These are phyloP conservation scores for Forsythia viridissima DNA, from an alignment of 257 asterid genomes.

Conservation along the genomic window DNA sequence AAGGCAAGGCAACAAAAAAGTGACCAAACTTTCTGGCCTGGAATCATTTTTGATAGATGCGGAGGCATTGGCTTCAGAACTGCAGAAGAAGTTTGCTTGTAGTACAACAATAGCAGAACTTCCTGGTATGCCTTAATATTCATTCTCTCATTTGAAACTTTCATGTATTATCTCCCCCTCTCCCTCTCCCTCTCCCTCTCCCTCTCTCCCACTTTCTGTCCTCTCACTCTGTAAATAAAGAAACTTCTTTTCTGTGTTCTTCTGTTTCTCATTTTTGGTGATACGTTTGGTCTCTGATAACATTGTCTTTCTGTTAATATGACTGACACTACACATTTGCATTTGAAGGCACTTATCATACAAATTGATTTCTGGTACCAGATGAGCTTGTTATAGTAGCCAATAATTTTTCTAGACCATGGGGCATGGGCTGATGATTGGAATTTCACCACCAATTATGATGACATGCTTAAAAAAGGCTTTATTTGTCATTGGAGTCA, in stretches of 20 bases:
- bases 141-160: neutral
- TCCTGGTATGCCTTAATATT: conserved; percentile 59
- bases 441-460: neutral
- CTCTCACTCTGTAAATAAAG: neutral
- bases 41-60: conserved; percentile 83
- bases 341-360: neutral
- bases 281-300: neutral
- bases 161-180: neutral
- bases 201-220: neutral
- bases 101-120: conserved; percentile 91
- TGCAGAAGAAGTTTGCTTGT: conserved; percentile 97
- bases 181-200: neutral
- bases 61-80: conserved; percentile 89
- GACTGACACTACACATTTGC: conserved; percentile 6
- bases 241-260: neutral
- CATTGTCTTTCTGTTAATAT: neutral
- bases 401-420: neutral
- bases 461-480: neutral
- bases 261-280: neutral
- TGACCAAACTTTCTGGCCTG: conserved; percentile 89
- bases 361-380: neutral
- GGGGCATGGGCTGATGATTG: neutral
- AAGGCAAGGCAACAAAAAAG: conserved; percentile 93
- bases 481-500: neutral
- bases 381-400: neutral